Evolutionary conservation across 371 early-diverging fungal species (phyloP), one percentile per base, ranked within the genome.

Genomic region (Mucor circinelloides): DNA sequence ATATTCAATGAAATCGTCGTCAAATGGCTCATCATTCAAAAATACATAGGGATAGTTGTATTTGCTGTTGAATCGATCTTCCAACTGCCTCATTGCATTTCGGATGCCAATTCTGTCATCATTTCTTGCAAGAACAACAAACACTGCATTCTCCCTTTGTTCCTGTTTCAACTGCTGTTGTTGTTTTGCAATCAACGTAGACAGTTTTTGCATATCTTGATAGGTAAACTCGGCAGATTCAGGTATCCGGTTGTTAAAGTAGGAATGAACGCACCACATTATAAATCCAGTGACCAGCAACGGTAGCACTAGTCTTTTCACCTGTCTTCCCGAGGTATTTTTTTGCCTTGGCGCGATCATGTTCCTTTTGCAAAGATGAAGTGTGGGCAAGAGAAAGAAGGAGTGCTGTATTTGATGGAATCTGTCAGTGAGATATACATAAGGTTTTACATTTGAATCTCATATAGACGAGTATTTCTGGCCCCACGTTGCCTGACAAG

Each of bases 41-140:
- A 90, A 88, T 0, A 95, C 83, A 79, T 94, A 95, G 15, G 95
- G 95, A 73, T 95, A 95, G 59, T 83, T 73, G 72, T 85, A 93
- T 46, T 87, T 85, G 46, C 71, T 73, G 73, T 96, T 96, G 73
- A 93, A 95, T 60, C 84, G 79, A 50, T 88, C 80, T 73, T 97
- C 96, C 64, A 92, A 80, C 70, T 17, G 28, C 30, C 17, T 31
- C 10, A 56, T 50, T n/a, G 50, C 50, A 13, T 50, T 25, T 17
- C 78, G 72, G 66, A 97, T 85, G 3, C 87, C 90, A 46, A 89
- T 72, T 56, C 94, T 64, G 46, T 98, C 97, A 10, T 74, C 66
- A 78, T 97, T 96, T 64, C 94, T 81, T 10, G 89, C 87, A 21
- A 93, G 80, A 8, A 91, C 79, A 13, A 91, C 92, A 71, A 85